These are phyloP conservation scores for Thelonectria discophora DNA, from an alignment of 2,329 filamentous ascomycete genomes.

Conservation along the genomic window DNA sequence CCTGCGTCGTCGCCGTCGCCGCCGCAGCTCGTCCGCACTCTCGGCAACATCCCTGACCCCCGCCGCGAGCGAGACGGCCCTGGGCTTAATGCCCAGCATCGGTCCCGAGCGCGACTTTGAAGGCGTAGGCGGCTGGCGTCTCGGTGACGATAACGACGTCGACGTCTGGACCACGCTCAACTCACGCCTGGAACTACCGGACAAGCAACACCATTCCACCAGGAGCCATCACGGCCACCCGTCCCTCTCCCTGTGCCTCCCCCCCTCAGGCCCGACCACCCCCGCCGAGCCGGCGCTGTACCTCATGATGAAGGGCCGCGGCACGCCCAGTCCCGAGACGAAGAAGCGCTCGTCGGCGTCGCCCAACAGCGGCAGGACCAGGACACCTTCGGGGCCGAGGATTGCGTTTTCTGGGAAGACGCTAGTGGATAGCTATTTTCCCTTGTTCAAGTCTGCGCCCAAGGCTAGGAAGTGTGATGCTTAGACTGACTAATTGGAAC, in stretches of 20 bases:
- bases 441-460: slow-evolving; percentile 45
- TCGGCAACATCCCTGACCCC: slow-evolving; percentile 47
- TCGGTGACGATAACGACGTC: slow-evolving; percentile 56
- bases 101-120: slow-evolving; percentile 66
- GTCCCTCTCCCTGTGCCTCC: slow-evolving; percentile 52
- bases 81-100: slow-evolving; percentile 57
- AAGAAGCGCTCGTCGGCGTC: slow-evolving; percentile 40
- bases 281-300: slow-evolving; percentile 51
- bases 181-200: slow-evolving; percentile 59
- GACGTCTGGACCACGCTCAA: slow-evolving; percentile 63
- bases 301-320: slow-evolving; percentile 55
- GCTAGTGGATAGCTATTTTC: slow-evolving; percentile 55
- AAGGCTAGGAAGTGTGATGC: slow-evolving; percentile 45
- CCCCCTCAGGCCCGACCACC: slow-evolving; percentile 50
- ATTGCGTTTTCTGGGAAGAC: slow-evolving; percentile 42
- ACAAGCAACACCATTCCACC: slow-evolving; percentile 46
- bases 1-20: slow-evolving; percentile 42
- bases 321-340: slow-evolving; percentile 47
- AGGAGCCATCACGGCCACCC: slow-evolving; percentile 50
- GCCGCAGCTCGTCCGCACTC: slow-evolving; percentile 48
- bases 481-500: slow-evolving; percentile 13
- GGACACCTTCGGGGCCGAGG: slow-evolving; percentile 57
- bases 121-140: slow-evolving; percentile 66
- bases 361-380: slow-evolving; percentile 58
- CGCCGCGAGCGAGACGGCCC: slow-evolving; percentile 47